Evolutionary conservation across 768 basidiomycete species (phyloP), one percentile per base, ranked within the genome.

Genomic region (Termitomyces eurrhizus): DNA sequence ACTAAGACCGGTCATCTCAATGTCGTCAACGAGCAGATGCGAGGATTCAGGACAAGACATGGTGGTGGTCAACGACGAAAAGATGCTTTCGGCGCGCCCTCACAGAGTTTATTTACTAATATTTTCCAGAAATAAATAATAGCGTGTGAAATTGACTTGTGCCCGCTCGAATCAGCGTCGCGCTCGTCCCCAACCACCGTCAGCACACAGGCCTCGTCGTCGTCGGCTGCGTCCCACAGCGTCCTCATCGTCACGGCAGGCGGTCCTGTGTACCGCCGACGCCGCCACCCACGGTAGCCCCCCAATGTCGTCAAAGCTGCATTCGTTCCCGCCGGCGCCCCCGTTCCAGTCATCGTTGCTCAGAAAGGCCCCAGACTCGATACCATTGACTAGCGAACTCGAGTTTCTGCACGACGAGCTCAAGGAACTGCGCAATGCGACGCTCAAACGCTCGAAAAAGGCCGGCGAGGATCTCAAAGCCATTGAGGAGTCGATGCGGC

Each of bases 371-470:
- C 78, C 88, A 59, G 88, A 91, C 59, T 71, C 78, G 13, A 79
- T 93, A 16, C 92, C 92, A 8, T 78, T 86, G 24, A 83, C 84
- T 18, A 86, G 89, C 56, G 92, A 93, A 44, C 83, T 93, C 53
- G 85, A 89, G 60, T 65, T 71, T 24, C 79, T 92, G 24, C 83
- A 87, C 44, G 67, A 76, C 48, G 89, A 92, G 70, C 83, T 93
- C 51, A 75, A 71, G 61, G 62, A 75, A 52, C 73, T 88, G 56
- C 82, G 78, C 66, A 76, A 81, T 65, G 77, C 75, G 68, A 80
- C 84, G 7, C 66, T 85, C 51, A 86, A 87, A 62, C 81, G 89
- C 65, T 83, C 80, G 44, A 85, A 81, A 78, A 92, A 90, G 77
- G 92, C 90, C 0, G 82, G 81, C 36, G 85, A 88, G 68, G 91